Percentiles rank a stretch among this genome's conserved stretches.
phyloP scores from a whole-genome alignment of 2,329 filamentous ascomycete genomes.

The Dothistroma pini region DNA sequence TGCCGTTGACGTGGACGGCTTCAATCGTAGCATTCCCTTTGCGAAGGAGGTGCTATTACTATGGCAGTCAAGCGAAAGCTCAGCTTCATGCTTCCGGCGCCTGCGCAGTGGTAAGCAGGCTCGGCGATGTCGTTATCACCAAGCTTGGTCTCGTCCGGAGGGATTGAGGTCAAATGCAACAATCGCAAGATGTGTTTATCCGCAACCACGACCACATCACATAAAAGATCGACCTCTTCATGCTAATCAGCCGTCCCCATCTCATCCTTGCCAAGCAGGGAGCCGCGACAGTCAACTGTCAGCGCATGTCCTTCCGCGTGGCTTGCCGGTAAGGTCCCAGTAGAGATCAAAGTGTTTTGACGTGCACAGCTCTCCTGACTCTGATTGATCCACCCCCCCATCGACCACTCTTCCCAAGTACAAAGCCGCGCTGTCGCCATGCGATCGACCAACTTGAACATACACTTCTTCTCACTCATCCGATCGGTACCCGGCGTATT shows the following conservation, averaged over 20 bases:
- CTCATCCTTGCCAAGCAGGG: background rate
- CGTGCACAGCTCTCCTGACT: background rate
- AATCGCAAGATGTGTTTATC: background rate
- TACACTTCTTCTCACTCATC: background rate
- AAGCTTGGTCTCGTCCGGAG: background rate
- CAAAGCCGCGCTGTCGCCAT: conserved; percentile 1
- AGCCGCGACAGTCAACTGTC: background rate
- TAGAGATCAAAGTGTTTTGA: background rate
- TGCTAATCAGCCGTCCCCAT: background rate
- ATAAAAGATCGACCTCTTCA: background rate
- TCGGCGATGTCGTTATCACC: background rate
- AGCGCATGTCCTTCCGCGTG: background rate
- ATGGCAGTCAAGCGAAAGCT: background rate
- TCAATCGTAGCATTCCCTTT: background rate
- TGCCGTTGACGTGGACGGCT: background rate
- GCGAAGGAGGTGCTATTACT: background rate
- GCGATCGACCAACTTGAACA: background rate
- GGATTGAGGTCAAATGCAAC: background rate
- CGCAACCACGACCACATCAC: background rate
- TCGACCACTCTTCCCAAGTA: background rate
- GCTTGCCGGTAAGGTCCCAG: background rate
- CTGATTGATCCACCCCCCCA: background rate
- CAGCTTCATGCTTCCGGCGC: background rate
- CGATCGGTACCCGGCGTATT: conserved; percentile 1
- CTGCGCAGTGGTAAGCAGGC: background rate